Percentiles rank a stretch among this genome's conserved stretches.
Conservation (phyloP, 225 moss, liverwort and hornwort genomes). For the Pleurozium schreberi region DNA sequence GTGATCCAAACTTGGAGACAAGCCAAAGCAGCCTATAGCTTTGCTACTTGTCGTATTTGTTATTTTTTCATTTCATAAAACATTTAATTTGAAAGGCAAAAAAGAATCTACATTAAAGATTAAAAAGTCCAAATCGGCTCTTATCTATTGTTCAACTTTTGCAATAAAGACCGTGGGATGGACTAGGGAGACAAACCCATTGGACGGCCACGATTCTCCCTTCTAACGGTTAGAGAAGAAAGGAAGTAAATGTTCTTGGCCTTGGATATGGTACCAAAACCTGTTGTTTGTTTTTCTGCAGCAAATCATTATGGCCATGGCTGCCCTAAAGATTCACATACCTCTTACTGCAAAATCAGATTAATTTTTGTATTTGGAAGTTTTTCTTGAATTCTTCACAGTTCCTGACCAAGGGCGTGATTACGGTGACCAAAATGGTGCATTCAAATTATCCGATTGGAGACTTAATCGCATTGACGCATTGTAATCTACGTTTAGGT, state of each 20-base stretch:
- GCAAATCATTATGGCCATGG: background rate
- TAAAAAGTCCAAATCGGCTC: background rate
- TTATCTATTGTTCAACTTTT: background rate
- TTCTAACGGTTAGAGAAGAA: slow-evolving; percentile 6
- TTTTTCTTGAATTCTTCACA: background rate
- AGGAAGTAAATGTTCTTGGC: background rate
- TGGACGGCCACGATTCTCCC: background rate
- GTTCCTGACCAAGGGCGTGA: background rate
- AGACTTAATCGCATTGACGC: background rate
- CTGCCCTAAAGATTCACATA: background rate
- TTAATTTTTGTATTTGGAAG: background rate
- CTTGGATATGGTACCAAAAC: background rate
- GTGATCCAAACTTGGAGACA: background rate
- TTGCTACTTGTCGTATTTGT: background rate
- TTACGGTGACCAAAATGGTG: background rate
- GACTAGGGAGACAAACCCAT: background rate
- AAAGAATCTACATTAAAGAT: no score
- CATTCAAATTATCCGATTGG: background rate
- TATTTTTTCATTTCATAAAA: background rate
- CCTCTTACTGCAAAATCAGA: background rate
- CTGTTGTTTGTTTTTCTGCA: background rate
- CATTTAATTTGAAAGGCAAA: background rate
- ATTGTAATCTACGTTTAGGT: background rate
- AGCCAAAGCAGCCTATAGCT: background rate
- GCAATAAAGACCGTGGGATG: background rate